These are phyloP conservation scores for Clonostachys rhizophaga DNA, from an alignment of 2,329 filamentous ascomycete genomes.

Conservation along the genomic window DNA sequence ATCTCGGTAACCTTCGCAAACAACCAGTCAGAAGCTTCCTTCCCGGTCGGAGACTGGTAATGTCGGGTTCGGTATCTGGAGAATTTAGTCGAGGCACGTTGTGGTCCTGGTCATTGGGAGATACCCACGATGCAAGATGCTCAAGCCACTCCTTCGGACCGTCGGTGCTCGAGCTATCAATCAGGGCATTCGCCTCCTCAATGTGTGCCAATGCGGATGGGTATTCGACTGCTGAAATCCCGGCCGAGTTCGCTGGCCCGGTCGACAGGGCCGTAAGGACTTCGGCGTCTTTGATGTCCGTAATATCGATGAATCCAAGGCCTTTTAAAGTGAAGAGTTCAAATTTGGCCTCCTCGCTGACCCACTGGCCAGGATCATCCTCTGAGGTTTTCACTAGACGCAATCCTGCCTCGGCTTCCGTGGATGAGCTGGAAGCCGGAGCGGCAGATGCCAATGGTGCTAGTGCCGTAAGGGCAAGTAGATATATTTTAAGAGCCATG, in stretches of 20 bases:
- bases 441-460: too few species aligned
- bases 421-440: too few species aligned
- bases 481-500: too few species aligned
- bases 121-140: conserved; percentile 20
- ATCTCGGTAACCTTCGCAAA: conserved; percentile 28
- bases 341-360: conserved; percentile 32
- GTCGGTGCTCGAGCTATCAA: conserved; percentile 18
- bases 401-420: conserved; percentile 3
- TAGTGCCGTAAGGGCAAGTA: too few species aligned
- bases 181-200: conserved; percentile 23
- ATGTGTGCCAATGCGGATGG: conserved; percentile 23
- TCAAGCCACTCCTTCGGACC: conserved; percentile 27
- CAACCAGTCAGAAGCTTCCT: conserved; percentile 33
- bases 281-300: conserved; percentile 28
- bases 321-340: conserved; percentile 20
- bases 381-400: conserved; percentile 32
- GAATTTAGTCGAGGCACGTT: conserved; percentile 20
- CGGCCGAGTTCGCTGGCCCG: conserved; percentile 11
- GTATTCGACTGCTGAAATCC: conserved; percentile 20
- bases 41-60: conserved; percentile 32
- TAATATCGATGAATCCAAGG: conserved; percentile 31
- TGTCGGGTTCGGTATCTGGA: conserved; percentile 31
- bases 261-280: conserved; percentile 12
- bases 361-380: conserved; percentile 28
- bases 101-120: conserved; percentile 26